A percentile compares a stretch with the other conserved stretches of the same genome.
phyloP scores from a whole-genome alignment of 2,329 filamentous ascomycete species.

The Trichoderma sp. region DNA sequence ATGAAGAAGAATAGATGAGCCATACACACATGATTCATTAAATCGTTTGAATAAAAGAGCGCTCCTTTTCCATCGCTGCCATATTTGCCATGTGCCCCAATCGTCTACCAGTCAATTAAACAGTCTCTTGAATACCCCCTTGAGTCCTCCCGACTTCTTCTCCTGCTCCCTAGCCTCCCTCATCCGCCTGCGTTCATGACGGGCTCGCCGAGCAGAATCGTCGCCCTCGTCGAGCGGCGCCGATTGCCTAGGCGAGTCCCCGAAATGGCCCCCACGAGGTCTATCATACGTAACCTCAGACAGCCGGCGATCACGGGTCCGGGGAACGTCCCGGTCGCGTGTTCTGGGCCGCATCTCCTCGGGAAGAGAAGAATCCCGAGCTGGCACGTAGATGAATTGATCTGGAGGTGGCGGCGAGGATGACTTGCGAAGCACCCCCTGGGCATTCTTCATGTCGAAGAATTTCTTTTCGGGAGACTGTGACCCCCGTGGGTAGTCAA shows the following conservation, averaged over 20 bases:
- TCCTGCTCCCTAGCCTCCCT: slow-evolving; percentile 30
- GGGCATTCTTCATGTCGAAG: slow-evolving; percentile 40
- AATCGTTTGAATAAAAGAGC: slow-evolving; percentile 15
- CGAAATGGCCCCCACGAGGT: slow-evolving; percentile 23
- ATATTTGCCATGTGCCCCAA: background rate
- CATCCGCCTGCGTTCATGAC: slow-evolving; percentile 34
- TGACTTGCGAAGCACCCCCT: slow-evolving; percentile 33
- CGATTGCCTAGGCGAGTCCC: slow-evolving; percentile 24
- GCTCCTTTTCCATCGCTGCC: slow-evolving; percentile 8
- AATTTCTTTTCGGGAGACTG: slow-evolving; percentile 38
- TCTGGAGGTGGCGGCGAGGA: slow-evolving; percentile 23
- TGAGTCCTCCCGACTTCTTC: slow-evolving; percentile 35
- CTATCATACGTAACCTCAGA: slow-evolving; percentile 11
- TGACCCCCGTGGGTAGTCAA: slow-evolving; percentile 33
- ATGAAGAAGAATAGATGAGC: slow-evolving; percentile 16
- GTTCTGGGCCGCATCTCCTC: slow-evolving; percentile 5
- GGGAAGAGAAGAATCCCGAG: slow-evolving; percentile 14
- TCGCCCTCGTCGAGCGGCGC: slow-evolving; percentile 25
- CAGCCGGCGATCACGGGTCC: slow-evolving; percentile 23
- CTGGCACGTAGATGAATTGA: slow-evolving; percentile 1
- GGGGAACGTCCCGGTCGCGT: slow-evolving; percentile 8
- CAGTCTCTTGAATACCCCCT: slow-evolving; percentile 38
- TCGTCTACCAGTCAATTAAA: slow-evolving; percentile 28
- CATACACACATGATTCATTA: slow-evolving; percentile 21
- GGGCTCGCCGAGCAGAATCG: slow-evolving; percentile 36